phyloP scores from a whole-genome alignment of 2,329 filamentous ascomycete species.

The Talaromyces sp. region DNA sequence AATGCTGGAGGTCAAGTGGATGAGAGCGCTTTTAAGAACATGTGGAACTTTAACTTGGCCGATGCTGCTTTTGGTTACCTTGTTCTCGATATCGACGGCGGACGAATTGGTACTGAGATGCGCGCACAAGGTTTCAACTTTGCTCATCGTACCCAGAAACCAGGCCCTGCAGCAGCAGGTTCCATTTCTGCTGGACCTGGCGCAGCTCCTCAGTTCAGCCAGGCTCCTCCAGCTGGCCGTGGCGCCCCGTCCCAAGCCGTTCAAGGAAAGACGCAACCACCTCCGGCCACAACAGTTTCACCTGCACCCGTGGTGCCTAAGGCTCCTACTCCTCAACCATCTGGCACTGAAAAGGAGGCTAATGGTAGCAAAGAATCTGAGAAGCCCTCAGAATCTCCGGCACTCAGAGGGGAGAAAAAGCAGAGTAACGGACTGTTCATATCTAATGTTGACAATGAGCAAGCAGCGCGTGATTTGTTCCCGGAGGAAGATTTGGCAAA shows the following conservation, averaged over 20 bases:
- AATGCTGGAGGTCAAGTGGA: slow-evolving; percentile 80
- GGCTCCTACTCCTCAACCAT: slow-evolving; percentile 29
- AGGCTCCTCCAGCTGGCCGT: slow-evolving; percentile 30
- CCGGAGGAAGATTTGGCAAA: slow-evolving; percentile 76
- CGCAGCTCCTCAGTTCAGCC: slow-evolving; percentile 37
- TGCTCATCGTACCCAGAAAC: slow-evolving; percentile 86
- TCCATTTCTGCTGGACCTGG: slow-evolving; percentile 18
- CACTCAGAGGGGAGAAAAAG: slow-evolving; percentile 57
- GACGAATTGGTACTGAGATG: slow-evolving; percentile 97
- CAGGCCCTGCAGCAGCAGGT: slow-evolving; percentile 38
- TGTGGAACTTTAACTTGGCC: slow-evolving; percentile 99
- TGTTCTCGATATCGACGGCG: slow-evolving; percentile 89
- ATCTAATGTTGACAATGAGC: slow-evolving; percentile 75
- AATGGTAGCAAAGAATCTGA: slow-evolving; percentile 50
- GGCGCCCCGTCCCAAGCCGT: slow-evolving; percentile 23
- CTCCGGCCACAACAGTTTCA: slow-evolving; percentile 22
- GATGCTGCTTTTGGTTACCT: slow-evolving; percentile 97
- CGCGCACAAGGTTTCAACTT: slow-evolving; percentile 99
- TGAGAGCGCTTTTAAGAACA: slow-evolving; percentile 99
- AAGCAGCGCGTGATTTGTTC: slow-evolving; percentile 77
- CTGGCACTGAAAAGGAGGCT: slow-evolving; percentile 33
- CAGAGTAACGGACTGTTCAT: slow-evolving; percentile 83
- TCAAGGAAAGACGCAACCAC: slow-evolving; percentile 24
- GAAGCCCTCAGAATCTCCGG: slow-evolving; percentile 38
- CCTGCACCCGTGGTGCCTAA: slow-evolving; percentile 40